These are phyloP conservation scores for Exophiala bonariae DNA, from an alignment of 2,329 filamentous ascomycete genomes.

Conservation along the genomic window DNA sequence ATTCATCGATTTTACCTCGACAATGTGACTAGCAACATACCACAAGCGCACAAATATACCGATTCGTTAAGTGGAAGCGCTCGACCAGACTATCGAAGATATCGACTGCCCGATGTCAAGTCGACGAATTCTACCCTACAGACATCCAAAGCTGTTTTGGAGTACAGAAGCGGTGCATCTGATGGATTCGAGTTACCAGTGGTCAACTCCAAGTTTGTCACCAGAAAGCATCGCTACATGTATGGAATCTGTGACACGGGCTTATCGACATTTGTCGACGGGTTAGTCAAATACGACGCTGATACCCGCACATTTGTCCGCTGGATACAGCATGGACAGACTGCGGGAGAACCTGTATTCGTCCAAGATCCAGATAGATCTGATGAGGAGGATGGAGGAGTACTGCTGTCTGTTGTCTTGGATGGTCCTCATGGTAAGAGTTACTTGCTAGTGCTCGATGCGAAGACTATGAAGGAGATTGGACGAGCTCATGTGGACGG, in stretches of 20 bases:
- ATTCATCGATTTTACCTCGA: constrained; percentile 70
- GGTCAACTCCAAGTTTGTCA: constrained; percentile 48
- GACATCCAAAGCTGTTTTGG: constrained; percentile 22
- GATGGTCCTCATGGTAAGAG: constrained; percentile 52
- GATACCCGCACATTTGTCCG: constrained; percentile 38
- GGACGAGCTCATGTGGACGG: constrained; percentile 52
- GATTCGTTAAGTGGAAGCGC: constrained; percentile 35
- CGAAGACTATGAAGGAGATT: constrained; percentile 49
- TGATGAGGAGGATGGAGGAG: constrained; percentile 56
- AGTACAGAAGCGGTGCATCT: constrained; percentile 12
- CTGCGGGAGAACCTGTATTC: constrained; percentile 57
- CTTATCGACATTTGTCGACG: constrained; percentile 52
- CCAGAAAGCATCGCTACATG: constrained; percentile 49
- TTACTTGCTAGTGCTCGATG: constrained; percentile 54
- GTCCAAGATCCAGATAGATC: constrained; percentile 41
- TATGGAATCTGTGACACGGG: constrained; percentile 50
- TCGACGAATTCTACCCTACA: constrained; percentile 9
- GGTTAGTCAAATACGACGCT: constrained; percentile 54
- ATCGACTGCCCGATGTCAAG: constrained; percentile 39
- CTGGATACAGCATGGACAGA: constrained; percentile 52
- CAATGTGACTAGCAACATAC: constrained; percentile 59
- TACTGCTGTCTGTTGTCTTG: constrained; percentile 54
- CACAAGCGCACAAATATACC: constrained; percentile 49
- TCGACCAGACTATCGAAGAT: constrained; percentile 35
- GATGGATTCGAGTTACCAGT: constrained; percentile 48